Evolutionary conservation across 106 monocot species (phyloP).

Genomic region (Cymbidium sinense): DNA sequence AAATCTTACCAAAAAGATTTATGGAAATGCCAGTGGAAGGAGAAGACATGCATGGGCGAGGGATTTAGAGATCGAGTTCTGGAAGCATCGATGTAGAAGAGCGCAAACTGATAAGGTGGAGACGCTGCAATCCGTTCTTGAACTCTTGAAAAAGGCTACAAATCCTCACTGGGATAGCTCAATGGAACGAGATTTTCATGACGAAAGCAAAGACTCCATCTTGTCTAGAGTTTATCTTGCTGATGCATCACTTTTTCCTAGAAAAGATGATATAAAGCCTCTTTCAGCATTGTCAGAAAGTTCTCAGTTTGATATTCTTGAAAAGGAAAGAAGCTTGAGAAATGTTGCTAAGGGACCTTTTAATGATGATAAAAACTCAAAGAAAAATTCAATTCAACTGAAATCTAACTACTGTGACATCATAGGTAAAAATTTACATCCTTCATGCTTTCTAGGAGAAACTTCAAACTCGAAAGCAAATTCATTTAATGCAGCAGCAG

Average conservation of each 20-base stretch:
- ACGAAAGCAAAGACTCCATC: constrained; percentile 36
- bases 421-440: constrained; percentile 10
- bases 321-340: not conserved
- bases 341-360: not conserved
- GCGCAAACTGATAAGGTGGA: constrained; percentile 63
- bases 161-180: constrained; percentile 23
- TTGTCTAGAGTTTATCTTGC: constrained; percentile 92
- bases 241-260: constrained; percentile 82
- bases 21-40: constrained; percentile 65
- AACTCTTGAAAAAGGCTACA: constrained; percentile 52
- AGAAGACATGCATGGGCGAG: constrained; percentile 71
- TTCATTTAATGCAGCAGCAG: not conserved
- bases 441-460: constrained; percentile 13
- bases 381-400: constrained; percentile 7
- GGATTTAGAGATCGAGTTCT: constrained; percentile 87
- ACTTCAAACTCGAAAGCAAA: constrained; percentile 5
- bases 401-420: constrained; percentile 22
- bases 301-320: constrained; percentile 12
- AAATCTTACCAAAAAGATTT: constrained; percentile 86
- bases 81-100: constrained; percentile 60
- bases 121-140: constrained; percentile 77
- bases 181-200: not conserved
- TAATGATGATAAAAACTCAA: constrained; percentile 2
- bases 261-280: constrained; percentile 77
- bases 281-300: constrained; percentile 49